Conservation (phyloP, 1,139 yeast species). For the Geotrichum fermentans region DNA sequence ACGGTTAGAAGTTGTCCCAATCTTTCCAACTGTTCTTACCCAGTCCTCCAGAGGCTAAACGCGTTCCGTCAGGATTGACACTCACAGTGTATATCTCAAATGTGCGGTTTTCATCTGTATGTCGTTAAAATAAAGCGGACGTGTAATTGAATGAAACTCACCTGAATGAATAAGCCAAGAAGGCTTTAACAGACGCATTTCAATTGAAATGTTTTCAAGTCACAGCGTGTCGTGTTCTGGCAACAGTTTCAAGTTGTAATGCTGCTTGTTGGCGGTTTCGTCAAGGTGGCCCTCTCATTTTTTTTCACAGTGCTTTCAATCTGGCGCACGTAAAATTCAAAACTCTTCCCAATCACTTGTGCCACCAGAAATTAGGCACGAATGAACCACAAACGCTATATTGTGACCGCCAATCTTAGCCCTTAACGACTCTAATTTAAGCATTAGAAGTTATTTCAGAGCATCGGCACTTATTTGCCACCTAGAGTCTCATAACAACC, state of each 20-base stretch:
- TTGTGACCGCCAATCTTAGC: too few species aligned
- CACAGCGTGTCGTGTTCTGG: neutral
- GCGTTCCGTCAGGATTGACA: constrained; percentile 72
- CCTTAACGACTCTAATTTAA: too few species aligned
- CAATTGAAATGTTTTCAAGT: neutral
- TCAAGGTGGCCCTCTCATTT: too few species aligned
- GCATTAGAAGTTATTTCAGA: too few species aligned
- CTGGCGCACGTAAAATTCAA: too few species aligned
- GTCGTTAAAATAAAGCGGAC: neutral
- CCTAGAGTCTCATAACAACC: too few species aligned
- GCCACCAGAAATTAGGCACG: neutral
- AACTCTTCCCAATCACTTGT: neutral
- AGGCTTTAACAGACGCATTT: constrained; percentile 18
- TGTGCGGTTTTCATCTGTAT: constrained; percentile 64
- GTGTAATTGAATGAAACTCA: neutral
- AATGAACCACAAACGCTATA: too few species aligned
- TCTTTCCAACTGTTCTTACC: constrained; percentile 26
- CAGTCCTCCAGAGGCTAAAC: constrained; percentile 93
- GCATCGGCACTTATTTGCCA: too few species aligned
- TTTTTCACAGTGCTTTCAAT: too few species aligned
- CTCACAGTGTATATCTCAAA: constrained; percentile 83
- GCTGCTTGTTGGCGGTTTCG: too few species aligned
- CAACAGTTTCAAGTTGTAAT: neutral
- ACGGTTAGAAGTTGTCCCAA: neutral
- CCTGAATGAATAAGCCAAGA: constrained; percentile 19